These are phyloP conservation scores for Boletus barrowsii DNA, from an alignment of 768 basidiomycete species.

Conservation along the genomic window DNA sequence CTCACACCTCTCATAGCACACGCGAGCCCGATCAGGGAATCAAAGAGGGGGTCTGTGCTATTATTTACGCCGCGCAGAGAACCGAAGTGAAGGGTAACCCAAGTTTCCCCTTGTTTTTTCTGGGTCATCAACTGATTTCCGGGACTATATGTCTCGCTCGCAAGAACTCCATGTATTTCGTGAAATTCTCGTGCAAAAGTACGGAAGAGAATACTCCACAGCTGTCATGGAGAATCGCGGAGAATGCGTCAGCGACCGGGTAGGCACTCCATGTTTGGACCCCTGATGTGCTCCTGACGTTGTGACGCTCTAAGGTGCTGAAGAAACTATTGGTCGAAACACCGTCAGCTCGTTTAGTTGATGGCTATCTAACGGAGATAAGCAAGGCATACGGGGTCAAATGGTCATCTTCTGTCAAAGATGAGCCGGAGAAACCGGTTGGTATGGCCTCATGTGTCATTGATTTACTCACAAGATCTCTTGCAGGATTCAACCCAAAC, in stretches of 20 bases:
- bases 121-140: neutral
- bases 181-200: constrained; percentile 95
- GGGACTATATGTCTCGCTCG: neutral
- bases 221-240: constrained; percentile 86
- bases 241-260: constrained; percentile 78
- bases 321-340: constrained; percentile 70
- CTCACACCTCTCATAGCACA: constrained; percentile 40
- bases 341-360: constrained; percentile 72
- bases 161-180: constrained; percentile 86
- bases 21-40: constrained; percentile 87
- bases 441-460: constrained; percentile 8
- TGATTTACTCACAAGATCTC: constrained; percentile 2
- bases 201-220: constrained; percentile 84
- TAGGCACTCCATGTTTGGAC: constrained; percentile 35
- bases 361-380: constrained; percentile 87
- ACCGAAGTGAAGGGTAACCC: constrained; percentile 81
- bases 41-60: constrained; percentile 79
- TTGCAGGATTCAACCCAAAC: constrained; percentile 8
- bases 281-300: neutral
- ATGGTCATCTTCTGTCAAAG: constrained; percentile 50
- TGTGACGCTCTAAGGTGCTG: constrained; percentile 49
- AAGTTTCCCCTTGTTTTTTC: neutral
- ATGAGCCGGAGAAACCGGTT: constrained; percentile 40
- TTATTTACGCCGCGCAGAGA: constrained; percentile 89
- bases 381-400: constrained; percentile 79